These are phyloP conservation scores for Phylloboletellus chloephorus DNA, from an alignment of 1,284 basidiomycete species.

Conservation along the genomic window DNA sequence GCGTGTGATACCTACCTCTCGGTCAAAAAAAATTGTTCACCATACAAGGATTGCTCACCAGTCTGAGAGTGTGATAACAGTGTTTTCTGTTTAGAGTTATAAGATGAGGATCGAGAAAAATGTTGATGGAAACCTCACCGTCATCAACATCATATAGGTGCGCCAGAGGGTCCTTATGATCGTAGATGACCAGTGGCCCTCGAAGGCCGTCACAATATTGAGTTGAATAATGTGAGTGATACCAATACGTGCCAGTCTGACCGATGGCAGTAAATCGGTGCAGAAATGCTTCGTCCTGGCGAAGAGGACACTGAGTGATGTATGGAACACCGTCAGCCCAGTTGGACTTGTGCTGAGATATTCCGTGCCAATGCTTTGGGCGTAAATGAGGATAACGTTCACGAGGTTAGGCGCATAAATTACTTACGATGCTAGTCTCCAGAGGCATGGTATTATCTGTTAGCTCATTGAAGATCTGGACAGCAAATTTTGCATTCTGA, in stretches of 20 bases:
- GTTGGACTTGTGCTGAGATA: slow-evolving; percentile 28
- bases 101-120: neutral
- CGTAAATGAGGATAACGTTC: neutral
- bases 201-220: slow-evolving; percentile 46
- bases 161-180: slow-evolving; percentile 33
- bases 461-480: slow-evolving; percentile 31
- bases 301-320: slow-evolving; percentile 34
- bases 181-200: slow-evolving; percentile 39
- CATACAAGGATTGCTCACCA: slow-evolving; percentile 18
- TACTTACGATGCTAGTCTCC: slow-evolving; percentile 33
- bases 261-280: slow-evolving; percentile 18
- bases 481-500: slow-evolving; percentile 19
- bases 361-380: slow-evolving; percentile 34
- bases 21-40: neutral
- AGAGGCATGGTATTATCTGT: slow-evolving; percentile 30
- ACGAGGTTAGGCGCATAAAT: neutral
- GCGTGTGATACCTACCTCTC: slow-evolving; percentile 26
- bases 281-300: slow-evolving; percentile 20
- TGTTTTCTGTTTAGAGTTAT: slow-evolving; percentile 18
- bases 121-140: slow-evolving; percentile 20
- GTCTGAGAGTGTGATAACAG: slow-evolving; percentile 30
- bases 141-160: slow-evolving; percentile 38
- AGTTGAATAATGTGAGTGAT: slow-evolving; percentile 29
- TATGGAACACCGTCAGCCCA: slow-evolving; percentile 31
- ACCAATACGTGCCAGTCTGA: slow-evolving; percentile 33